Percentiles rank a stretch among this genome's conserved stretches.
Conservation (phyloP, 768 basidiomycete species). For the Guyanaporus albipodus region DNA sequence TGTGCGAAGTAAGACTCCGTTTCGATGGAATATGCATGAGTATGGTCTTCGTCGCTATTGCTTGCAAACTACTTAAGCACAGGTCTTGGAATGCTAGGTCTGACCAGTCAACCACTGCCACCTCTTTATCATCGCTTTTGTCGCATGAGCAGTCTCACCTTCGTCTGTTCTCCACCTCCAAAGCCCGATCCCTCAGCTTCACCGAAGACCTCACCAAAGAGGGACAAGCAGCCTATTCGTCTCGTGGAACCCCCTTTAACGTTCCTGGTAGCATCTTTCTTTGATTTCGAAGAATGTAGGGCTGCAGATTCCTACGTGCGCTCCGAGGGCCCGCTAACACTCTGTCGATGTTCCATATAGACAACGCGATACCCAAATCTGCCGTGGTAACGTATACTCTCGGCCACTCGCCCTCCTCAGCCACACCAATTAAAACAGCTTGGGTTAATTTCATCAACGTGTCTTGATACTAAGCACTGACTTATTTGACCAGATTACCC, state of each 20-base stretch:
- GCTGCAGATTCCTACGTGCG: background rate
- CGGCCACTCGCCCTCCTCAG: slow-evolving; percentile 30
- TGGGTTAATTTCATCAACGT: slow-evolving; percentile 38
- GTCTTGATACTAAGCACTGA: slow-evolving; percentile 3
- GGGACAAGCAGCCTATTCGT: slow-evolving; percentile 24
- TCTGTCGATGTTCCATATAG: slow-evolving; percentile 36
- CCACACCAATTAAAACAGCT: slow-evolving; percentile 17
- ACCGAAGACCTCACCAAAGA: slow-evolving; percentile 25
- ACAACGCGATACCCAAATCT: slow-evolving; percentile 36
- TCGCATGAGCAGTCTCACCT: slow-evolving; percentile 42
- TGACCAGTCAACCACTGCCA: slow-evolving; percentile 43
- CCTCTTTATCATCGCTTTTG: slow-evolving; percentile 38
- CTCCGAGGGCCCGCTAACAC: background rate
- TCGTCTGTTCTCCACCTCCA: slow-evolving; percentile 40
- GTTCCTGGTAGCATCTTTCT: slow-evolving; percentile 48
- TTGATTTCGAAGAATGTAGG: slow-evolving; percentile 65
- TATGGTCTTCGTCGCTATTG: slow-evolving; percentile 26
- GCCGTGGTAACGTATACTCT: slow-evolving; percentile 31
- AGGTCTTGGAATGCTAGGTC: slow-evolving; percentile 27
- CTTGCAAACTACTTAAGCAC: slow-evolving; percentile 2
- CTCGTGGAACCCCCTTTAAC: slow-evolving; percentile 32
- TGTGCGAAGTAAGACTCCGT: slow-evolving; percentile 55
- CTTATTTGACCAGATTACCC: slow-evolving; percentile 12
- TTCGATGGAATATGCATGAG: slow-evolving; percentile 44
- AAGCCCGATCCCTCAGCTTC: slow-evolving; percentile 24